A percentile compares a stretch with the other conserved stretches of the same genome.
Evolutionary conservation across 106 monocot species (phyloP).

Genomic region (Iris macrosiphon): DNA sequence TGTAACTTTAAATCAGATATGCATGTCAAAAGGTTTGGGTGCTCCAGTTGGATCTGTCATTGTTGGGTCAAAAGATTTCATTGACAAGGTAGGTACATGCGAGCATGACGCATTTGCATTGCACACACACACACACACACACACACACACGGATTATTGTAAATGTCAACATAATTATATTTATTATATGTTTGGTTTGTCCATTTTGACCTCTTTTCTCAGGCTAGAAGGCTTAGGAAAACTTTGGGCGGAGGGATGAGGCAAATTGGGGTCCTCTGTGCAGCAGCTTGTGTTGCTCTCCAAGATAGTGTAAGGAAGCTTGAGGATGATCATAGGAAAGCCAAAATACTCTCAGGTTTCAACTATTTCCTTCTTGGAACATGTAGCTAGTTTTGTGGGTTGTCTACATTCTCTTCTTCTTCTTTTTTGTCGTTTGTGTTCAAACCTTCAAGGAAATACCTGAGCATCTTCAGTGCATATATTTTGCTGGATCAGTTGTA

Average conservation of each 20-base stretch:
- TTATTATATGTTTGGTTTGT: neutral
- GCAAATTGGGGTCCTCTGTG: constrained; percentile 90
- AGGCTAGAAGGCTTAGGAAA: constrained; percentile 89
- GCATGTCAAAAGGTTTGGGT: constrained; percentile 94
- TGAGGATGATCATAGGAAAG: constrained; percentile 69
- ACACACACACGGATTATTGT: no score
- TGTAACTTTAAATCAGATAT: constrained; percentile 46
- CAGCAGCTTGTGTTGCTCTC: constrained; percentile 78
- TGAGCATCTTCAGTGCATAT: neutral
- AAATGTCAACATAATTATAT: neutral
- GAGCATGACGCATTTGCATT: neutral
- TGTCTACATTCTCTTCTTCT: neutral
- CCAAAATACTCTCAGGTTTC: constrained; percentile 75
- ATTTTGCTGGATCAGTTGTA: neutral
- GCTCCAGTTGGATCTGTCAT: constrained; percentile 96
- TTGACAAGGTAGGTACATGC: constrained; percentile 48
- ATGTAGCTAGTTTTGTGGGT: neutral
- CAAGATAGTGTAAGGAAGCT: constrained; percentile 70
- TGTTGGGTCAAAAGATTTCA: constrained; percentile 69
- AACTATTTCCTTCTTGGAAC: neutral
- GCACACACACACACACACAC: neutral
- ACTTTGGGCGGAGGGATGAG: constrained; percentile 97
- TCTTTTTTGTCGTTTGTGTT: no score
- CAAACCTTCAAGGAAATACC: neutral
- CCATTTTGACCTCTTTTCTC: constrained; percentile 13